These are phyloP conservation scores for Cytospora mali DNA, from an alignment of 2,329 filamentous ascomycete species.

Conservation along the genomic window DNA sequence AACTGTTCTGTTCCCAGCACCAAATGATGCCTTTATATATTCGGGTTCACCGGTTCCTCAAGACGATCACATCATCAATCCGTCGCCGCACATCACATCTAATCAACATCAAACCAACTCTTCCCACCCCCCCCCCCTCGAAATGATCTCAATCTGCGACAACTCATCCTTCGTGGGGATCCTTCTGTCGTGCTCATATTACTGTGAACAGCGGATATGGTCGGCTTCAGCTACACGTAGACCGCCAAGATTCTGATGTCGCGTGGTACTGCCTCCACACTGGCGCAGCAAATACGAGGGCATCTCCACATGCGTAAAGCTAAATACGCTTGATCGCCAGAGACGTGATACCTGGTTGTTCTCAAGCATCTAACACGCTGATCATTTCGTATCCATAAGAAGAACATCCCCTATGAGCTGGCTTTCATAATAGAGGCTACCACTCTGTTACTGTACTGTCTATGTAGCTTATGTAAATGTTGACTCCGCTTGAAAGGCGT, in stretches of 20 bases:
- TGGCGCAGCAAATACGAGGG: constrained; percentile 1
- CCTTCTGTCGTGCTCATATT: not conserved
- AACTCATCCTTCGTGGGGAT: not conserved
- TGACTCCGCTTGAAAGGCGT: not conserved
- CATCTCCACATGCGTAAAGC: not conserved
- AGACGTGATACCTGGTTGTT: not conserved
- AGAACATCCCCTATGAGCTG: no score
- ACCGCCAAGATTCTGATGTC: constrained; percentile 8
- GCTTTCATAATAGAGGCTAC: not conserved
- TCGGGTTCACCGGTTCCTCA: no score
- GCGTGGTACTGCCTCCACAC: not conserved
- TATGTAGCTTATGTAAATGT: not conserved
- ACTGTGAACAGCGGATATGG: not conserved
- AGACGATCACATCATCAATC: not conserved
- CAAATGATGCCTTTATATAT: not conserved
- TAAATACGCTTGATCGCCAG: not conserved
- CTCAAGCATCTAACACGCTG: not conserved
- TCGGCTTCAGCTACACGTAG: not conserved
- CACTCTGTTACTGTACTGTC: no score
- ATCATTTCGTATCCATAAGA: no score
- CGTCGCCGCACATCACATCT: not conserved
- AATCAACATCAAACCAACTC: not conserved
- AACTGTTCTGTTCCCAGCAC: not conserved
- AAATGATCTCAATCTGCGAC: not conserved
- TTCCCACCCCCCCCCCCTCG: not conserved